Evolutionary conservation across 495 filamentous ascomycete species (phyloP), one percentile per base, ranked within the genome.

Genomic region (Podospora pseudoanserina): DNA sequence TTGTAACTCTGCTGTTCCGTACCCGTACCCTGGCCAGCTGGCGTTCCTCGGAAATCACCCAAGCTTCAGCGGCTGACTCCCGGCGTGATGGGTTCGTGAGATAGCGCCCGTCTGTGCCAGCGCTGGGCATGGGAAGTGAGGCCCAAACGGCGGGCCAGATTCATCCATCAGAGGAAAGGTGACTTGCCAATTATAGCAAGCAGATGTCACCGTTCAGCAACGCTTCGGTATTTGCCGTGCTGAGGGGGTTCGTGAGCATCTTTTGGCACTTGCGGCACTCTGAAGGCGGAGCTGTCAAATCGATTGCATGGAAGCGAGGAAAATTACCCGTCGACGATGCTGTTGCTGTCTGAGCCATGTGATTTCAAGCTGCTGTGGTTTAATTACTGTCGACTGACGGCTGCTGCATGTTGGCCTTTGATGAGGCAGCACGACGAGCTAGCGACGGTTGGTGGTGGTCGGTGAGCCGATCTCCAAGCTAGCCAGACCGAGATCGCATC

Each of bases 301-400:
- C 39, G 6, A 49, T 49, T 49, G 39, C 15, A 49, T 49, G 39
- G 39, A 49, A 57, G 94, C 90, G 67, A 99, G 82, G 75, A 99
- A 62, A 92, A 93, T 76, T 97, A 99, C 79, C 97, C 94, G 73
- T 99, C 96, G 80, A 98, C 96, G 80, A 98, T 97, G 74, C 97
- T 98, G 86, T 99, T 96, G 69, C 91, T 92, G 18, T 4, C 4
- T 53, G 4, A 27, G 2, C 39, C 65, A 9, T 20, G 65, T 74
- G 39, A 74, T 53, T 16, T 34, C 55, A 60, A 18, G 19, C 6
- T 58, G 55, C n/a, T 58, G 55, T 58, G 55, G 55, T 58, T 58
- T 26, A 58, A 58, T 58, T 58, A 49, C 39, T 23, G 23, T 23
- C 7, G 2, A 13, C 59, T 61, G 59, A 61, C 59, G 30, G 59